Base-by-base conservation (phyloP, 768 basidiomycete species). In the Coprinellus micaceus region DNA sequence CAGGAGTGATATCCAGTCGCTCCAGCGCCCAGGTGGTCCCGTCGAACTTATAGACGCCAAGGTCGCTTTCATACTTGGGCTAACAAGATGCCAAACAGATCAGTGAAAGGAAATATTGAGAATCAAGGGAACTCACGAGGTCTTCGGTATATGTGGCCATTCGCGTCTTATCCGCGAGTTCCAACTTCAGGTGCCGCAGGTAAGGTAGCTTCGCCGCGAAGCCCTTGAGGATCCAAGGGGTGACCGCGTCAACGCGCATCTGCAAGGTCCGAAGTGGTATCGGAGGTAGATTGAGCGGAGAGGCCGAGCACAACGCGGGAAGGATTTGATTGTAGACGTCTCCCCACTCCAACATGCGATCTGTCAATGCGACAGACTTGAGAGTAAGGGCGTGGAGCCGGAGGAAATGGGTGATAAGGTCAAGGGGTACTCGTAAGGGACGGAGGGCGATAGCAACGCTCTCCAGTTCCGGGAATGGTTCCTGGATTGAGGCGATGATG, bases 381-480 rank as follows among this genome's bases (percentile, higher is more conserved):
- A 75, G 67, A 7, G 66, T 69, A 33, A 60, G 52, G 10, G 65
- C 55, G 44, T 71, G 74, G 22, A 54, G 53, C 22, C 58, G 49
- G 2, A 80, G 62, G 62, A 75, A 76, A 1, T 43, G 40, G 19
- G 62, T 37, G 28, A 78, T 48, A 58, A 64, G 19, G 53, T 62
- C 56, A 62, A 66, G 58, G 59, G 67, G 71, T 12, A 71, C 67
- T 52, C 61, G 69, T 2, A 80, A 63, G 1, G 78, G 78, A 12
- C 78, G 67, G 10, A 80, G 60, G 1, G 74, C 72, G 21, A 78
- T 45, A 3, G 67, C 65, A 22, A 77, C 58, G 6, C 61, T 55
- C 28, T 67, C 59, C 29, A 80, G 72, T 21, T 61, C 58, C 10
- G 71, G 68, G 54, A 72, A 71, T 5, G 69, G 69, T 1, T 36